phyloP scores from a whole-genome alignment of 2,329 filamentous ascomycete species.

The Pyrenochaeta sp. region DNA sequence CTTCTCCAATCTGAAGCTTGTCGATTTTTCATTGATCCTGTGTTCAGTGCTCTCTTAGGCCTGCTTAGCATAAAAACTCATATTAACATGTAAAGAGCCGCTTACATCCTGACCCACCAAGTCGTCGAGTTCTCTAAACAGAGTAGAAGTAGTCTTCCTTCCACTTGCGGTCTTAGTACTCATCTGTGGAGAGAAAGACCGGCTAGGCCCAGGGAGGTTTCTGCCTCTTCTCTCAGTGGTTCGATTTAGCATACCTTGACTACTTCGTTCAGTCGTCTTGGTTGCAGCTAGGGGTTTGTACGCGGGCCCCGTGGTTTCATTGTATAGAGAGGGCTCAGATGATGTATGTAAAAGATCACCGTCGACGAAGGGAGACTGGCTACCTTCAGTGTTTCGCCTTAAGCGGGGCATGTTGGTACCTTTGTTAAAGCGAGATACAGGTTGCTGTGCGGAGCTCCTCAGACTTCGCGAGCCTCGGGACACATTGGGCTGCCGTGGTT shows the following conservation, averaged over 20 bases:
- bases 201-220: not conserved
- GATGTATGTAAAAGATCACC: not conserved
- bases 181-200: not conserved
- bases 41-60: no score
- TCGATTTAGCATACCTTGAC: slow-evolving; percentile 21
- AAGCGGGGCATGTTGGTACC: not conserved
- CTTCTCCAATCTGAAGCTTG: no score
- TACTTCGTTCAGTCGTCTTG: slow-evolving; percentile 29
- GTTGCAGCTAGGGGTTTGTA: slow-evolving; percentile 26
- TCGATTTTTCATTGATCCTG: no score
- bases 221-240: slow-evolving; percentile 1
- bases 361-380: not conserved
- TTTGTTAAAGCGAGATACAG: not conserved
- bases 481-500: not conserved
- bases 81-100: slow-evolving; percentile 17
- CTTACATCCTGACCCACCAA: slow-evolving; percentile 25
- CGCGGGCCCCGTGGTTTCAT: slow-evolving; percentile 1
- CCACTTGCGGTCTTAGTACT: not conserved
- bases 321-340: slow-evolving; percentile 9
- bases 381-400: not conserved
- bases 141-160: slow-evolving; percentile 35
- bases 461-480: not conserved
- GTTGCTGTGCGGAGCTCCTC: not conserved
- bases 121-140: slow-evolving; percentile 41
- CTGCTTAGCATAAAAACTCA: no score